Evolutionary conservation across 2,329 filamentous ascomycete genomes (phyloP).

Genomic region (Graphiopsis chlorocephala): DNA sequence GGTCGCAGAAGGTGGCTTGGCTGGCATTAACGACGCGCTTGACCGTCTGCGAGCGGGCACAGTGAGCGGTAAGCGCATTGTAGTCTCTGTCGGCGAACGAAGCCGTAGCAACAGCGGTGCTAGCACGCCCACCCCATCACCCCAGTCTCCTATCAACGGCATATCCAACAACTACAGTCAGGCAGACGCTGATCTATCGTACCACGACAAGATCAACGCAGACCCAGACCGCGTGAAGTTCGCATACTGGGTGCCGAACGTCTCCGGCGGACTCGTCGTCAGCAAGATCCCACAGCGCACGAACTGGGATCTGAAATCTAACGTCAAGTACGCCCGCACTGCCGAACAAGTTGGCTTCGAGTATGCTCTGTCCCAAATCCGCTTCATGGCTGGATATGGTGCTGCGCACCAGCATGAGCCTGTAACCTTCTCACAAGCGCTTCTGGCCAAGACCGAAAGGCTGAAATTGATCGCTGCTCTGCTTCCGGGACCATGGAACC

Average conservation of each 20-base stretch:
- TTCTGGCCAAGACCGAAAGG: constrained; percentile 47
- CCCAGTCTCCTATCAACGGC: constrained; percentile 21
- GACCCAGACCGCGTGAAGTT: constrained; percentile 47
- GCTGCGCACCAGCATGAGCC: constrained; percentile 51
- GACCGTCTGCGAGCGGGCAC: constrained; percentile 64
- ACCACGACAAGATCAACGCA: constrained; percentile 41
- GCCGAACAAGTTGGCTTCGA: constrained; percentile 52
- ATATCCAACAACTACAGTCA: constrained; percentile 9
- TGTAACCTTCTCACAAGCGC: constrained; percentile 52
- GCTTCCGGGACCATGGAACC: constrained; percentile 52
- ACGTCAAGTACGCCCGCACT: constrained; percentile 49
- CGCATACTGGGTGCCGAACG: constrained; percentile 56
- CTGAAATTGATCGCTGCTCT: constrained; percentile 53
- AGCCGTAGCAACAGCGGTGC: constrained; percentile 19
- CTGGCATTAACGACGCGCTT: constrained; percentile 65
- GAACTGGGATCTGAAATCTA: constrained; percentile 49
- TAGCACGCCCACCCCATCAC: constrained; percentile 11
- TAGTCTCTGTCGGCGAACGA: constrained; percentile 48
- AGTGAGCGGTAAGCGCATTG: constrained; percentile 66
- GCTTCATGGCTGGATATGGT: constrained; percentile 50
- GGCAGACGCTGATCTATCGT: constrained; percentile 22
- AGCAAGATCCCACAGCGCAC: constrained; percentile 52
- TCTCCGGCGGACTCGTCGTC: constrained; percentile 53
- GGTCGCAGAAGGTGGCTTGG: constrained; percentile 61
- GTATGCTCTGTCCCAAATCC: constrained; percentile 52